These are phyloP conservation scores for Pseudocercospora fuligena DNA, from an alignment of 2,329 filamentous ascomycete genomes.

Conservation along the genomic window DNA sequence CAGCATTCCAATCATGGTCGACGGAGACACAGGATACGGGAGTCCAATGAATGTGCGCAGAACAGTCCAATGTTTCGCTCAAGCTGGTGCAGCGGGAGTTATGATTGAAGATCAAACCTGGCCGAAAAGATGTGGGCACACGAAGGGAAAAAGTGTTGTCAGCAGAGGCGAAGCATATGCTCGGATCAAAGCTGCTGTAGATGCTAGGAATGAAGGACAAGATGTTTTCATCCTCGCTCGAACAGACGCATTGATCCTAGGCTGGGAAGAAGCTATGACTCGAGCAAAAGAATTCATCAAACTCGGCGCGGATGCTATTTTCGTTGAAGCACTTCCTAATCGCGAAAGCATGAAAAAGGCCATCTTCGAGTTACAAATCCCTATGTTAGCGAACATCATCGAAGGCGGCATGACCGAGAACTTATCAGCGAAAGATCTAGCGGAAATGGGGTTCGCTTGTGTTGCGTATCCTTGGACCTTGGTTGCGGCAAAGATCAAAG, in stretches of 20 bases:
- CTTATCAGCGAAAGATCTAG: slow-evolving; percentile 46
- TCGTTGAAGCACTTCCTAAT: slow-evolving; percentile 53
- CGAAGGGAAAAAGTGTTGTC: slow-evolving; percentile 54
- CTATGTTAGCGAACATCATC: slow-evolving; percentile 50
- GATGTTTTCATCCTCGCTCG: slow-evolving; percentile 55
- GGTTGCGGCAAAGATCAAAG: slow-evolving; percentile 51
- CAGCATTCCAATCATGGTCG: slow-evolving; percentile 49
- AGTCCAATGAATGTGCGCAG: slow-evolving; percentile 54
- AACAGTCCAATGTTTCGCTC: slow-evolving; percentile 52
- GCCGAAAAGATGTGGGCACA: slow-evolving; percentile 57
- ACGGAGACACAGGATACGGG: slow-evolving; percentile 57
- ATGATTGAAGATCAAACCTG: slow-evolving; percentile 57
- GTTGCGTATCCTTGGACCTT: slow-evolving; percentile 54
- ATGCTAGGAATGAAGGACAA: slow-evolving; percentile 51
- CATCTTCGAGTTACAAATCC: neutral
- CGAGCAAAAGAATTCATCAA: slow-evolving; percentile 49
- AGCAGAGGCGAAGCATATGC: slow-evolving; percentile 53
- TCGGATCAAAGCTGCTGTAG: slow-evolving; percentile 52
- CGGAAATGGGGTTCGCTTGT: slow-evolving; percentile 46
- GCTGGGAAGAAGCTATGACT: slow-evolving; percentile 53
- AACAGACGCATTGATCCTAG: slow-evolving; percentile 50
- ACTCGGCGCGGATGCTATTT: slow-evolving; percentile 54
- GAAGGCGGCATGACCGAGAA: slow-evolving; percentile 51
- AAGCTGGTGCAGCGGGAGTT: slow-evolving; percentile 45
- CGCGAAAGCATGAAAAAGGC: slow-evolving; percentile 36